A percentile compares a stretch with the other conserved stretches of the same genome.
These are phyloP conservation scores for Claviceps sp. DNA, from an alignment of 2,329 filamentous ascomycete genomes.

Conservation along the genomic window DNA sequence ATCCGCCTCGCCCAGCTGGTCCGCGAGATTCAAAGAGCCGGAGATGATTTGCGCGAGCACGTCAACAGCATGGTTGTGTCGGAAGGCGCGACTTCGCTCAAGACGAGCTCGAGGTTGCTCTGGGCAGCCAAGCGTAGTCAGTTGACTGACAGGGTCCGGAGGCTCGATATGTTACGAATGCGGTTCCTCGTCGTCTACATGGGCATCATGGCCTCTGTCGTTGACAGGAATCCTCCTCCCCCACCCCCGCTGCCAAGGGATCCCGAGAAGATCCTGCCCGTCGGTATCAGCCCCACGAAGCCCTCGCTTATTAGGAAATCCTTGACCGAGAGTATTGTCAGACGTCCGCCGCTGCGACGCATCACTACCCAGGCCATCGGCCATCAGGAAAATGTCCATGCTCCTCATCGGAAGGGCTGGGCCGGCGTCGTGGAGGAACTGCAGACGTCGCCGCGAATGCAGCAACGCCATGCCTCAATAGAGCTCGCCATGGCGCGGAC, in stretches of 20 bases:
- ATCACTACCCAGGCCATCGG: conserved; percentile 41
- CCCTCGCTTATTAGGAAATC: conserved; percentile 27
- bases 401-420: conserved; percentile 42
- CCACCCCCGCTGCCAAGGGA: conserved; percentile 18
- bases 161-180: conserved; percentile 49
- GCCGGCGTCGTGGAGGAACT: conserved; percentile 50
- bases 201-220: conserved; percentile 36
- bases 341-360: conserved; percentile 35
- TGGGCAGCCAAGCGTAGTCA: conserved; percentile 42
- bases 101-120: conserved; percentile 35
- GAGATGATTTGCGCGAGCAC: conserved; percentile 49
- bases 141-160: conserved; percentile 43
- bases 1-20: conserved; percentile 43
- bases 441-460: conserved; percentile 46
- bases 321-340: conserved; percentile 29
- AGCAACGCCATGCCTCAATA: conserved; percentile 48
- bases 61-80: conserved; percentile 39
- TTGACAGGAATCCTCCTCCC: conserved; percentile 21
- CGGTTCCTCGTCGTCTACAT: conserved; percentile 52
- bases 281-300: conserved; percentile 17
- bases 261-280: conserved; percentile 21
- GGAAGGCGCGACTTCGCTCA: conserved; percentile 28
- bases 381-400: conserved; percentile 33
- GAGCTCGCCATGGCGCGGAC: conserved; percentile 38
- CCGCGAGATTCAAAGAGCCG: conserved; percentile 46